Base-by-base conservation (phyloP, 2,329 filamentous ascomycete genomes). In the Colletotrichum sp. region DNA sequence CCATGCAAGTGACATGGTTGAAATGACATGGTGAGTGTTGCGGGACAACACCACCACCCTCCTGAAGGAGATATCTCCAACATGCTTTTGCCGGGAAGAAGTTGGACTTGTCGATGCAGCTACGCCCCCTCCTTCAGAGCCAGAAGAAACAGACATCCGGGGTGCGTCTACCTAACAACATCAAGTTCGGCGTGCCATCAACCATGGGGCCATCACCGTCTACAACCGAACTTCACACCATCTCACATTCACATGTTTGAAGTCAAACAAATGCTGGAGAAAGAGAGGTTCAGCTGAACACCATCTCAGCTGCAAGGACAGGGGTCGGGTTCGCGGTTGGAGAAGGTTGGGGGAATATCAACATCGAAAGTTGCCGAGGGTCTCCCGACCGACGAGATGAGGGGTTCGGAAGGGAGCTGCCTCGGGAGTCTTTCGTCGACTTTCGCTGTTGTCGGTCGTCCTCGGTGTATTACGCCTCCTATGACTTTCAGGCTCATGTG, bases 1-100 rank as follows among this genome's bases (percentile, higher is more conserved):
- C 0, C 3, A 52, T 52, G 43, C n/a, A 21, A 52, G 43, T 52
- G 0, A 3, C 43, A 52, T 52, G 43, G n/a, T 52, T n/a, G 38
- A 2, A 2, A 21, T 18, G 5, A 5, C 6, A 13, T 52, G 43
- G 4, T 52, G n/a, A 52, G 6, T 21, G 43, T 1, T 24, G n/a
- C n/a, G n/a, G 43, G 1, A 52, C n/a, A 13, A 7, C 43, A 24
- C 43, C 43, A 52, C n/a, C 0, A 21, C n/a, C 1, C 43, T 52
- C 2, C 43, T 52, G 43, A 0, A 5, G 43, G 43, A 21, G n/a
- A 52, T 21, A 13, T 52, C 43, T 24, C 16, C 10, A 52, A 13
- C n/a, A 21, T 8, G 43, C 6, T 13, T 24, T 24, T n/a, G 43
- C n/a, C 2, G 6, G 43, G 0, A 0, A 52, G 43, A 52, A 1